A percentile compares a stretch with the other conserved stretches of the same genome.
phyloP scores from a whole-genome alignment of 306 rosid genomes.

The Castanea mollissima region DNA sequence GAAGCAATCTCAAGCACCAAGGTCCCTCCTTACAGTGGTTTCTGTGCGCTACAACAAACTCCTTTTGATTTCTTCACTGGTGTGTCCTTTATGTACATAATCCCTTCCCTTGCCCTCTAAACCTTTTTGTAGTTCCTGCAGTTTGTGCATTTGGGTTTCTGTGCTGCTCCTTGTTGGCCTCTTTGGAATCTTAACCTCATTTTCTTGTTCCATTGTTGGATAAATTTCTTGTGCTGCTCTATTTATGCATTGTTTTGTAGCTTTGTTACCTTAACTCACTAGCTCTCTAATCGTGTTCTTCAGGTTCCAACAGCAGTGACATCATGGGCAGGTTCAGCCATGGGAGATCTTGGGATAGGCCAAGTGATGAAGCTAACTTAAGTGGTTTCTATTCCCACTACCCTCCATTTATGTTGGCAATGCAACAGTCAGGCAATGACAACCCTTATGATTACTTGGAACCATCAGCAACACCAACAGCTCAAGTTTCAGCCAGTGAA shows the following conservation, averaged over 20 bases:
- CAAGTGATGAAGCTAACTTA: conserved; percentile 22
- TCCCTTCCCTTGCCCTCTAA: neutral
- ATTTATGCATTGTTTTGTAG: neutral
- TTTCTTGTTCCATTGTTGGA: neutral
- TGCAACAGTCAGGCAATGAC: conserved; percentile 36
- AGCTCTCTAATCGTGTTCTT: neutral
- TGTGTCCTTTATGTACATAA: conserved; percentile 14
- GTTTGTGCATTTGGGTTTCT: neutral
- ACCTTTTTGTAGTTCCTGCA: neutral
- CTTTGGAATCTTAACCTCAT: neutral
- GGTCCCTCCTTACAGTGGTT: conserved; percentile 25
- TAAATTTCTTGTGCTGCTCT: neutral
- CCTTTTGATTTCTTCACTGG: conserved; percentile 60
- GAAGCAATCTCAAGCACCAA: conserved; percentile 39
- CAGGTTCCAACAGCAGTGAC: conserved; percentile 48
- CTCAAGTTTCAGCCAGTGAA: conserved; percentile 41
- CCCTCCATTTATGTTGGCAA: conserved; percentile 33
- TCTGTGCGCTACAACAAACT: conserved; percentile 39
- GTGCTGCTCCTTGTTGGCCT: neutral
- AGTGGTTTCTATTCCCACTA: conserved; percentile 23
- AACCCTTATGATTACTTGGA: conserved; percentile 33
- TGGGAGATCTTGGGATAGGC: conserved; percentile 38
- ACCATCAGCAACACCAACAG: conserved; percentile 21
- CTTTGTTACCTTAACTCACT: too few species aligned
- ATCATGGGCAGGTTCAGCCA: conserved; percentile 29